Evolutionary conservation across 768 basidiomycete genomes (phyloP).

Genomic region (Termitomyces sp.): DNA sequence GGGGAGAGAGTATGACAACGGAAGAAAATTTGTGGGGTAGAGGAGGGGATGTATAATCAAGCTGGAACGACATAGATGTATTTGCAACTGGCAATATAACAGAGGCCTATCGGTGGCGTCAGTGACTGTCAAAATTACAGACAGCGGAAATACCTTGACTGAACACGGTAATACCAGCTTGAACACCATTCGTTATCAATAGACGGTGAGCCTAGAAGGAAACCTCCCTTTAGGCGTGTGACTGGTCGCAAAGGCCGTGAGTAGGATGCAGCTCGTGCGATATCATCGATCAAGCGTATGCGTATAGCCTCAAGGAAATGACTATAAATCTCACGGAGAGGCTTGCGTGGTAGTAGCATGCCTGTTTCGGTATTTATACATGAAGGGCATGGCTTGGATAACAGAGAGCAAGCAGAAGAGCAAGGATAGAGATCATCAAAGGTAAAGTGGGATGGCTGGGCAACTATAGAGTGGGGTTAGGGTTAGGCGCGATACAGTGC

Average conservation of each 20-base stretch:
- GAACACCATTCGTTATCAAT: slow-evolving; percentile 53
- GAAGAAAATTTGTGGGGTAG: slow-evolving; percentile 51
- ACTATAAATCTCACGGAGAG: slow-evolving; percentile 35
- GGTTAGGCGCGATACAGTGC: slow-evolving; percentile 9
- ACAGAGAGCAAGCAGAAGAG: slow-evolving; percentile 39
- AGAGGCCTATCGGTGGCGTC: slow-evolving; percentile 40
- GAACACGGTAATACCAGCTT: slow-evolving; percentile 57
- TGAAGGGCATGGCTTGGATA: slow-evolving; percentile 30
- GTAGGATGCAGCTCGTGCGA: slow-evolving; percentile 37
- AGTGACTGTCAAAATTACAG: slow-evolving; percentile 6
- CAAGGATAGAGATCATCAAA: slow-evolving; percentile 50
- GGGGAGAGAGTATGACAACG: slow-evolving; percentile 39
- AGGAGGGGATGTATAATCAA: slow-evolving; percentile 66
- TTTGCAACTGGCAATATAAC: slow-evolving; percentile 54
- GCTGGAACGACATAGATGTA: slow-evolving; percentile 37
- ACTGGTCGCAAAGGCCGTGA: slow-evolving; percentile 30
- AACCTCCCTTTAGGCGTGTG: slow-evolving; percentile 54
- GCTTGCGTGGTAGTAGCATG: slow-evolving; percentile 34
- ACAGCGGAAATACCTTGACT: slow-evolving; percentile 33
- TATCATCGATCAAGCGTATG: slow-evolving; percentile 44
- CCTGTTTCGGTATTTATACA: slow-evolving; percentile 24
- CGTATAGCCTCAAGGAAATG: slow-evolving; percentile 67
- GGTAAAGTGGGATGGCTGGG: slow-evolving; percentile 39
- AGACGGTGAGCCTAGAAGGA: slow-evolving; percentile 47
- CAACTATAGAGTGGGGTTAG: slow-evolving; percentile 30